These are phyloP conservation scores for Baudoinia panamericana DNA, from an alignment of 495 filamentous ascomycete genomes.

Conservation along the genomic window DNA sequence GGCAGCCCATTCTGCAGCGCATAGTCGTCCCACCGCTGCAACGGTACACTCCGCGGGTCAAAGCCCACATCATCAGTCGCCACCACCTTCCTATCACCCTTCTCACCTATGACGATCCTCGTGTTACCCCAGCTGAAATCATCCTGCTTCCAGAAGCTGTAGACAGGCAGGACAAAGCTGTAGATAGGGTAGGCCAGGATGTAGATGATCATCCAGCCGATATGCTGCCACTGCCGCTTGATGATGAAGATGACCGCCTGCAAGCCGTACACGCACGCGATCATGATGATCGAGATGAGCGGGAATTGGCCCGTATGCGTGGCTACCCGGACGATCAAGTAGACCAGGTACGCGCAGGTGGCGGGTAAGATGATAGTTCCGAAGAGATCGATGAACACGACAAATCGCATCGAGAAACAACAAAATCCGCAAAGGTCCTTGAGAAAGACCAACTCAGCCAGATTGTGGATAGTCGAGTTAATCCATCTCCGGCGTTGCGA, in stretches of 20 bases:
- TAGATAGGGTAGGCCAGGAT: constrained; percentile 87
- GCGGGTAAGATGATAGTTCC: constrained; percentile 90
- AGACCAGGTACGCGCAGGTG: constrained; percentile 78
- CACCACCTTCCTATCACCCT: constrained; percentile 75
- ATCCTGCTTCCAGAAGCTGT: constrained; percentile 99
- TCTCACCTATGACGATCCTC: constrained; percentile 88
- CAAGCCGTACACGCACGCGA: constrained; percentile 86
- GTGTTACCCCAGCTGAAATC: constrained; percentile 98
- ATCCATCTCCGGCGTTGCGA: constrained; percentile 97
- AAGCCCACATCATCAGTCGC: constrained; percentile 79
- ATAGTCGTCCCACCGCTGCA: constrained; percentile 97
- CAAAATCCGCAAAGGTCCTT: constrained; percentile 96
- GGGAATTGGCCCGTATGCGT: constrained; percentile 65
- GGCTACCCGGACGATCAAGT: constrained; percentile 71
- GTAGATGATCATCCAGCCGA: constrained; percentile 99
- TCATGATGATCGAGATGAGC: constrained; percentile 70
- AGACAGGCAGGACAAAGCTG: constrained; percentile 80
- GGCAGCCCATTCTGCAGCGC: constrained; percentile 82
- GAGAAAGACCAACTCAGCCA: constrained; percentile 75
- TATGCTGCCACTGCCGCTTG: constrained; percentile 91
- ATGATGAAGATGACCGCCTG: constrained; percentile 93
- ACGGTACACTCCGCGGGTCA: constrained; percentile 79
- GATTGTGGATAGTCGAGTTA: constrained; percentile 94
- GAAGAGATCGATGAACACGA: constrained; percentile 88
- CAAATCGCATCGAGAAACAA: constrained; percentile 96